A percentile compares a stretch with the other conserved stretches of the same genome.
These are phyloP conservation scores for Beta macrorhiza DNA, from an alignment of 179 eudicot genomes.

Conservation along the genomic window DNA sequence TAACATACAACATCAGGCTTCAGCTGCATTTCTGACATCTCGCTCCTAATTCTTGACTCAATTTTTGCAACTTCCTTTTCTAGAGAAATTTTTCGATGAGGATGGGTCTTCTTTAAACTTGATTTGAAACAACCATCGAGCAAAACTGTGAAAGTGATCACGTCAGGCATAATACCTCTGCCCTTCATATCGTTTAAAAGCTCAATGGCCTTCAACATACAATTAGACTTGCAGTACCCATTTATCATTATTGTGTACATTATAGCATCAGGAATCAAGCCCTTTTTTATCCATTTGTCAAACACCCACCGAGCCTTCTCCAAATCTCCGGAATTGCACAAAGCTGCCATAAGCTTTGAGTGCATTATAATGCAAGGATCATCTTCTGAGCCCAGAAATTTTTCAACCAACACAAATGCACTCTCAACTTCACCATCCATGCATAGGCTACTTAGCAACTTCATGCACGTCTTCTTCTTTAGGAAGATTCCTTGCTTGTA, in stretches of 20 bases:
- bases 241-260: slow-evolving; percentile 70
- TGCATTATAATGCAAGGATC: slow-evolving; percentile 42
- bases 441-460: slow-evolving; percentile 53
- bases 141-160: slow-evolving; percentile 63
- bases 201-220: slow-evolving; percentile 40
- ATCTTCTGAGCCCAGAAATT: slow-evolving; percentile 31
- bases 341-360: slow-evolving; percentile 47
- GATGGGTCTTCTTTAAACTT: slow-evolving; percentile 25
- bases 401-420: slow-evolving; percentile 46
- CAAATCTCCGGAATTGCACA: slow-evolving; percentile 55
- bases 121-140: slow-evolving; percentile 49
- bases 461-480: slow-evolving; percentile 38
- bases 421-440: slow-evolving; percentile 42
- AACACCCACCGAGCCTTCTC: slow-evolving; percentile 49
- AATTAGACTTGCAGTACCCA: slow-evolving; percentile 55
- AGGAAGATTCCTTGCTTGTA: slow-evolving; percentile 38
- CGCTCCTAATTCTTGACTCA: slow-evolving; percentile 30
- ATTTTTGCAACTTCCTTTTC: slow-evolving; percentile 13
- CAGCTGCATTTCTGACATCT: slow-evolving; percentile 44
- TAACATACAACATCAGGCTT: slow-evolving; percentile 48
- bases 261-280: slow-evolving; percentile 52
- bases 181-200: slow-evolving; percentile 58
- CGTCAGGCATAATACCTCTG: slow-evolving; percentile 61
- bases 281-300: slow-evolving; percentile 44
- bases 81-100: not conserved